Conservation (phyloP, 140 eudicot genomes). For the Bidens hawaiensis region DNA sequence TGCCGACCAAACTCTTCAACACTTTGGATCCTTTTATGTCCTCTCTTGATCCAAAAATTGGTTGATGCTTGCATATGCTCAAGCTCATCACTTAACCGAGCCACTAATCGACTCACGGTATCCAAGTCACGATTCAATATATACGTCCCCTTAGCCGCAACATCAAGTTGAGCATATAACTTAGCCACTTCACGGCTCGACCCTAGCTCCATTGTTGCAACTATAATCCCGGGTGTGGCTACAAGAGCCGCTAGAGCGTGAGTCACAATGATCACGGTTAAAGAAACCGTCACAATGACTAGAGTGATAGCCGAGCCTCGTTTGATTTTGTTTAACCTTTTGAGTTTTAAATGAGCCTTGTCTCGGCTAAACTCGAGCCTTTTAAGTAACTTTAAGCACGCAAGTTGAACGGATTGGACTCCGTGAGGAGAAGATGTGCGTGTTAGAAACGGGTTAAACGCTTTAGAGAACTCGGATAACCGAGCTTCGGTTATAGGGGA, state of each 20-base stretch:
- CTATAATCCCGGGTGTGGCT: constrained; percentile 61
- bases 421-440: constrained; percentile 43
- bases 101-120: constrained; percentile 69
- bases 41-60: constrained; percentile 52
- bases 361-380: constrained; percentile 59
- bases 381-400: constrained; percentile 56
- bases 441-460: constrained; percentile 55
- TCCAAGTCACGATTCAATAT: constrained; percentile 80
- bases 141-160: constrained; percentile 81
- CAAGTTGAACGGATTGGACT: constrained; percentile 45
- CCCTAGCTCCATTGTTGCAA: constrained; percentile 42
- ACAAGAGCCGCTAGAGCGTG: constrained; percentile 58
- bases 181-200: constrained; percentile 35
- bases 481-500: constrained; percentile 35
- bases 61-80: constrained; percentile 56
- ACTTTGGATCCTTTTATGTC: constrained; percentile 57
- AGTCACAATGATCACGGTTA: constrained; percentile 46
- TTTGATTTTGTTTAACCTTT: constrained; percentile 34
- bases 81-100: constrained; percentile 72
- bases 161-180: constrained; percentile 65
- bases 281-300: constrained; percentile 58
- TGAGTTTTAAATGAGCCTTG: constrained; percentile 51
- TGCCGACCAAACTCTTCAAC: constrained; percentile 54
- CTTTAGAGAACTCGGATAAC: constrained; percentile 41
- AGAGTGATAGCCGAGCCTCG: constrained; percentile 56